Evolutionary conservation across 2,329 filamentous ascomycete species (phyloP).

Genomic region (Chaetoscypha palmicola): DNA sequence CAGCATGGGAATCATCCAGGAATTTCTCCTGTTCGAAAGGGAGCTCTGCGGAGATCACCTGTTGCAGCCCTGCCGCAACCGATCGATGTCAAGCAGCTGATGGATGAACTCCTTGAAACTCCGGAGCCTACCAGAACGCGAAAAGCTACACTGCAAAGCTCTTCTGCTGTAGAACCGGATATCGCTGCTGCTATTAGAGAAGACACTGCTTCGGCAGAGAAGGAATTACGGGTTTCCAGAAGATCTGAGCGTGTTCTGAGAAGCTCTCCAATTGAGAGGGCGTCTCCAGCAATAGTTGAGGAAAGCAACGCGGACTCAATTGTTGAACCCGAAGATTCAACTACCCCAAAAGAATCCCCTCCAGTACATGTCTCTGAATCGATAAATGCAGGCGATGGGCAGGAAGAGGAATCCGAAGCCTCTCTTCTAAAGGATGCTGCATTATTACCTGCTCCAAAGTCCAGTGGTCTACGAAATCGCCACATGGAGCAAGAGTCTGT

Average conservation of each 20-base stretch:
- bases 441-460: not conserved
- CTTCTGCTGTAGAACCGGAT: too few species aligned
- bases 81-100: not conserved
- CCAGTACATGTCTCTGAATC: not conserved
- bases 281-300: not conserved
- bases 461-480: not conserved
- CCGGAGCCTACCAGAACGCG: not conserved
- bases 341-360: not conserved
- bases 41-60: not conserved
- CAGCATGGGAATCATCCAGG: not conserved
- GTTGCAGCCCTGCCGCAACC: not conserved
- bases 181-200: too few species aligned
- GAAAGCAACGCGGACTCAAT: not conserved
- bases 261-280: not conserved
- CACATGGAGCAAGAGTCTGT: not conserved
- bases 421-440: not conserved
- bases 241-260: not conserved
- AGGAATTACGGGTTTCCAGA: not conserved
- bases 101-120: not conserved
- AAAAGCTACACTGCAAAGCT: not conserved
- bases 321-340: not conserved
- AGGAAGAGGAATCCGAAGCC: not conserved
- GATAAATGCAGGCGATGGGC: not conserved
- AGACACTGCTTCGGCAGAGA: not conserved
- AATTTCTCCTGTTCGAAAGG: not conserved